A percentile compares a stretch with the other conserved stretches of the same genome.
phyloP scores from a whole-genome alignment of 2,329 filamentous ascomycete species.

The Achaetomium macrosporum region DNA sequence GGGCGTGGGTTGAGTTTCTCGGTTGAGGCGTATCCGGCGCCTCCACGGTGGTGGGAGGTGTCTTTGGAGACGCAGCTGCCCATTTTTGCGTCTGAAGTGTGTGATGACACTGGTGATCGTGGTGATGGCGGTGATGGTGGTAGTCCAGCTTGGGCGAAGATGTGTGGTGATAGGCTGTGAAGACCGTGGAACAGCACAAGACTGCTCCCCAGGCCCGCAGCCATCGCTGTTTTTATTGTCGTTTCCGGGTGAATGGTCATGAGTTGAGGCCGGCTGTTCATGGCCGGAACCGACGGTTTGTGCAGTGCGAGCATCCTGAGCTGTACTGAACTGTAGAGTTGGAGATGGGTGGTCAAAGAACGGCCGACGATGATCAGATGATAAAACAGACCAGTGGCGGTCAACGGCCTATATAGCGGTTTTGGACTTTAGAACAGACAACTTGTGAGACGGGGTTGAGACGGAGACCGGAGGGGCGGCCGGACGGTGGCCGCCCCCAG shows the following conservation, averaged over 20 bases:
- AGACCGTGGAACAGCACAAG: slow-evolving; percentile 13
- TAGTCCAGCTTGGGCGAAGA: slow-evolving; percentile 4
- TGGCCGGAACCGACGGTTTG: not conserved
- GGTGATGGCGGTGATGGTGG: not conserved
- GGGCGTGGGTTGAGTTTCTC: not conserved
- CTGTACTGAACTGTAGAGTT: not conserved
- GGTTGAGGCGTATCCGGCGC: not conserved
- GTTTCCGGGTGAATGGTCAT: not conserved
- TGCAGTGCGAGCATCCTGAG: slow-evolving; percentile 5
- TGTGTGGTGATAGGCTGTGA: slow-evolving; percentile 7
- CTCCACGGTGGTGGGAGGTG: not conserved
- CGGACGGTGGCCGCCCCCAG: not conserved
- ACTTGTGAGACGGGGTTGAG: slow-evolving; percentile 6
- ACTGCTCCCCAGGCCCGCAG: slow-evolving; percentile 13
- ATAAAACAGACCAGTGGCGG: not conserved
- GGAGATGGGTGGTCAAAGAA: not conserved
- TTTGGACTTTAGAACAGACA: not conserved
- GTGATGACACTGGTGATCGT: not conserved
- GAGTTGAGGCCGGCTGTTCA: not conserved
- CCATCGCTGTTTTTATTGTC: slow-evolving; percentile 19
- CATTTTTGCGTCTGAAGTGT: not conserved
- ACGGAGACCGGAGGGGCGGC: slow-evolving; percentile 3
- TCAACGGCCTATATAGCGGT: not conserved
- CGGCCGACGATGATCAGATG: not conserved
- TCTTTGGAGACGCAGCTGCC: slow-evolving; percentile 2